These are phyloP conservation scores for Backusella parvicylindrica DNA, from an alignment of 192 early-diverging fungal genomes.

Conservation along the genomic window DNA sequence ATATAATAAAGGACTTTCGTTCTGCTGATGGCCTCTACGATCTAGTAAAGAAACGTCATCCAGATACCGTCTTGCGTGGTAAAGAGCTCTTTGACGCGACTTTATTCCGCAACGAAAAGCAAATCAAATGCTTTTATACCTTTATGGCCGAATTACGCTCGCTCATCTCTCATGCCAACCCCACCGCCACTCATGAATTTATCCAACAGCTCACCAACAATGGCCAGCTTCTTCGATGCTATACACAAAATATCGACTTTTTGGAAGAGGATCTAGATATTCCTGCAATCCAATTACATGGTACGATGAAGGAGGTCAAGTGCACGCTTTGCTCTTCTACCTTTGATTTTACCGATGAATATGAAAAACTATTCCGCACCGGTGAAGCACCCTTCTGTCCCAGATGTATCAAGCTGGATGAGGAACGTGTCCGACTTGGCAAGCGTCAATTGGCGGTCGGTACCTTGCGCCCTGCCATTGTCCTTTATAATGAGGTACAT, in stretches of 20 bases:
- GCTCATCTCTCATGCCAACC: conserved; percentile 62
- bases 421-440: conserved; percentile 53
- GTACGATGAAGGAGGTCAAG: conserved; percentile 77
- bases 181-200: conserved; percentile 84
- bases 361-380: conserved; percentile 56
- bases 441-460: conserved; percentile 77
- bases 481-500: conserved; percentile 93
- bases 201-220: conserved; percentile 71
- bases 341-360: conserved; percentile 58
- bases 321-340: conserved; percentile 79
- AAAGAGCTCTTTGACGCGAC: conserved; percentile 84
- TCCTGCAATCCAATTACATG: conserved; percentile 89
- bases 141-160: conserved; percentile 86
- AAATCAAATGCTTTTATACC: conserved; percentile 67
- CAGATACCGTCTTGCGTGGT: conserved; percentile 56
- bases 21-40: conserved; percentile 79
- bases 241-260: conserved; percentile 97
- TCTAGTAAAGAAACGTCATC: conserved; percentile 72
- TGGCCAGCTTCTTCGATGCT: conserved; percentile 82
- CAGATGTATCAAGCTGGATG: conserved; percentile 38
- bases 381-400: conserved; percentile 74
- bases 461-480: conserved; percentile 84
- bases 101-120: conserved; percentile 63
- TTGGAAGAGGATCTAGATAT: conserved; percentile 75
- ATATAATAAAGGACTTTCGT: conserved; percentile 68